Evolutionary conservation across 2,329 filamentous ascomycete genomes (phyloP), one percentile per base, ranked within the genome.

Genomic region (Claviceps capensis): DNA sequence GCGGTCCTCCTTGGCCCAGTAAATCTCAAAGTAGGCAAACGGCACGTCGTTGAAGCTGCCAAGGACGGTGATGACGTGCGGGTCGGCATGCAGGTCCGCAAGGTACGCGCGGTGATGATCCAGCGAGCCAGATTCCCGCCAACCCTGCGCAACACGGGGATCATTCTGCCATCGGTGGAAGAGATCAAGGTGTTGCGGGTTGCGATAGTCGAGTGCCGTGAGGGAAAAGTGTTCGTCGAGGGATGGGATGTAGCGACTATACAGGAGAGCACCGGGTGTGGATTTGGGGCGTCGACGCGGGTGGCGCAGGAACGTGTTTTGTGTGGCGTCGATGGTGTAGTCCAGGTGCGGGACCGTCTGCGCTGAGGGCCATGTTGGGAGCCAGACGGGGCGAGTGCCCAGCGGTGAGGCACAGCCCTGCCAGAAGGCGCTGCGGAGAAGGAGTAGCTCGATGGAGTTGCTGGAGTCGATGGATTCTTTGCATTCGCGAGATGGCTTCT

Each of bases 91-190:
- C 53, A 83, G 71, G 6, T 3, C 22, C 22, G 11, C 7, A 4
- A 51, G 49, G 36, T 51, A 51, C 54, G 75, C 75, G 36, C 76
- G 72, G 46, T 88, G 74, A 64, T 89, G 88, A 56, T 78, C 75
- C 50, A 86, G 67, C 1, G 82, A 82, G 41, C 85, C 85, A 1
- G 82, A 85, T 69, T 87, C 82, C 60, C 86, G 85, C 85, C 85
- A 89, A 4, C 83, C 84, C 59, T 79, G 75, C 22, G 83, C 82
- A 45, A 89, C 85, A 52, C 85, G 82, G 40, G 85, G 85, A 62
- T 88, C 85, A 62, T 89, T 89, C 67, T 88, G 85, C 85, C 85
- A 89, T 42, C 71, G 73, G 67, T 88, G 80, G 72, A 89, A 88
- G 8, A 86, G 72, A 22, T 71, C 66, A 48, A 88, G 66, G 65